phyloP scores from a whole-genome alignment of 2,329 filamentous ascomycete genomes.

The Aspergillus fumigatus region DNA sequence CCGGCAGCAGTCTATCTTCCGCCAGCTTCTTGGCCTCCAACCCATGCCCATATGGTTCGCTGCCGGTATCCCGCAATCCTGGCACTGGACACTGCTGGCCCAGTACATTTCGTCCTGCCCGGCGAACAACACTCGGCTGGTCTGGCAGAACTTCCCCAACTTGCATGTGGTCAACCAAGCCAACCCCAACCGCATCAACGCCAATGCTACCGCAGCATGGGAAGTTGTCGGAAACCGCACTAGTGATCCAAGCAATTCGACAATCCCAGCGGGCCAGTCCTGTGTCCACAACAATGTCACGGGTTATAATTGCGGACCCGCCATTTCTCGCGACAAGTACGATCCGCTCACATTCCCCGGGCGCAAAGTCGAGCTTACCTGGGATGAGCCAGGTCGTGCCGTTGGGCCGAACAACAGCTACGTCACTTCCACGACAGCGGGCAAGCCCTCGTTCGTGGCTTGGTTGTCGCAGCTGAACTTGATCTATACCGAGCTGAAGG shows the following conservation, averaged over 20 bases:
- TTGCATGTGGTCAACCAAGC: background rate
- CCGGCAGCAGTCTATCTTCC: background rate
- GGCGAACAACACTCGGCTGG: background rate
- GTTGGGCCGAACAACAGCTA: slow-evolving; percentile 10
- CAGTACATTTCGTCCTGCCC: background rate
- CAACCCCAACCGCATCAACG: slow-evolving; percentile 1
- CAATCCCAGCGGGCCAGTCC: background rate
- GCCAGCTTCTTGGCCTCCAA: background rate
- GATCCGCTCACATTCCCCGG: slow-evolving; percentile 6
- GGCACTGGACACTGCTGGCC: background rate
- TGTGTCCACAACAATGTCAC: slow-evolving; percentile 1
- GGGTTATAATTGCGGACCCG: slow-evolving; percentile 1
- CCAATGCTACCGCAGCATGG: slow-evolving; percentile 1
- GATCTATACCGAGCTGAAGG: slow-evolving; percentile 7
- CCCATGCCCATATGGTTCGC: background rate
- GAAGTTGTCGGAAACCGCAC: slow-evolving; percentile 5
- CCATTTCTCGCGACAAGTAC: slow-evolving; percentile 1
- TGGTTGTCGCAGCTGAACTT: slow-evolving; percentile 10
- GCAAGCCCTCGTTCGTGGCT: slow-evolving; percentile 3
- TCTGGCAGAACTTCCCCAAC: background rate
- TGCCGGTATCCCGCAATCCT: background rate
- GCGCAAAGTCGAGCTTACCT: slow-evolving; percentile 2
- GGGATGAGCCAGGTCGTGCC: slow-evolving; percentile 1
- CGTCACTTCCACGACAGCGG: slow-evolving; percentile 5
- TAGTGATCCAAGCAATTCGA: slow-evolving; percentile 1